Base-by-base conservation (phyloP, 805 yeast genomes). In the Lachancea quebecensis region DNA sequence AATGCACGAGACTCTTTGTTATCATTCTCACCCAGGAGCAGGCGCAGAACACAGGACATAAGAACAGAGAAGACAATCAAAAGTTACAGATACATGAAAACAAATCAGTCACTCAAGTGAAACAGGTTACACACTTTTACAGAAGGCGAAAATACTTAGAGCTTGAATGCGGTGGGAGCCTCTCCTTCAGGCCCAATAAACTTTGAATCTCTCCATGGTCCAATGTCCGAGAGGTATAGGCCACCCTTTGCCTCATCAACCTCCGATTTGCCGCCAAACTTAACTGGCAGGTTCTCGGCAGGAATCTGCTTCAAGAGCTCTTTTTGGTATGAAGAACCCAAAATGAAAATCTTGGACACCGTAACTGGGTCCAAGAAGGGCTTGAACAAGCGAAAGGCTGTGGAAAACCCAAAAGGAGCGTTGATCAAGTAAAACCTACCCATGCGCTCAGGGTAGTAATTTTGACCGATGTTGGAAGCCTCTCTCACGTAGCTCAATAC, bases 391-490 rank as follows among this genome's bases (percentile, higher is more conserved):
- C 80, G 79, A 77, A 91, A 93, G 35, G 95, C 97, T 35, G 97
- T 82, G 33, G 96, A 80, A 70, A 93, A 93, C 2, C 99, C 99
- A 63, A 89, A 93, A 52, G 99, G 99, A 1, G 98, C 95, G 62
- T 93, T 93, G 69, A 93, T 87, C 58, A 90, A 72, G 70, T 89
- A 91, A 65, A 91, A 93, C 68, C 86, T 89, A 62, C 99, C 99
- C 99, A 93, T 93, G 69, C 98, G 85, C 74, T 93, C 99, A 12
- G 99, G 99, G 66, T 93, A 93, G 70, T 86, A 91, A 71, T 93
- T 87, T 73, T 93, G 99, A 48, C 98, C 96, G 58, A 93, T 87
- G 59, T 77, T 72, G 11, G 96, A 86, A 9, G 99, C 96, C 68
- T 90, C 97, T 64, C 82, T 81, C 45, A 93, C 95, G 67, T 89